Evolutionary conservation across 2,329 filamentous ascomycete species (phyloP), one percentile per base, ranked within the genome.

Genomic region (Colletotrichum karsti): DNA sequence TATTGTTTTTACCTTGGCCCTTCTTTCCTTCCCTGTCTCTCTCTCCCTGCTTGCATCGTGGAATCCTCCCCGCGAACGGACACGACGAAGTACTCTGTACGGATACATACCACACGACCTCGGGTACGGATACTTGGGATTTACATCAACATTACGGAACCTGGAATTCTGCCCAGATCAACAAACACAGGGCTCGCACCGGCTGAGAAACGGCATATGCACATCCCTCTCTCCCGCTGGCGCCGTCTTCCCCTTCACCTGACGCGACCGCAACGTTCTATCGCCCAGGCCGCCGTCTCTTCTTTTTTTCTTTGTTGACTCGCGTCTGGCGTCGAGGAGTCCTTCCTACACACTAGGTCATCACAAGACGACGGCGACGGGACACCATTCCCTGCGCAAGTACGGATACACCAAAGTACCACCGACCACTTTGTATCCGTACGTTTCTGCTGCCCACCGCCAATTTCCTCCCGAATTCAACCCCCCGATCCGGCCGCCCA

Each of bases 91-190:
- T 24, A 46, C 7, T n/a, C 4, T 22, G 13, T 26, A 51, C 30
- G 12, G 9, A 51, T 28, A n/a, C 13, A 5, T 28, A 28, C 46
- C 46, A 24, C 42, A 46, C n/a, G 20, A 12, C 42, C 42, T 46
- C n/a, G n/a, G n/a, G 33, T 15, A 35, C 9, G 46, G 46, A 18
- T 51, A 20, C 46, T 24, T 18, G 46, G 30, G 46, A 58, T 58
- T 59, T 28, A 53, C 28, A 59, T 53, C 54, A 44, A 64, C 61
- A 59, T 60, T 64, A 44, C 62, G 48, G 54, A 42, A 42, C 7
- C 26, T 46, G 26, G 35, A 39, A 39, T 55, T 55, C 57, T 48
- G 55, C 44, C 55, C 46, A 41, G 51, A 55, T 39, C 51, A 55
- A 55, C 51, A 55, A 39, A 46, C 26, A 39, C 10, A 37, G 42